Percentiles rank a stretch among this genome's conserved stretches.
phyloP scores from a whole-genome alignment of 1,284 basidiomycete genomes.

The Leccinum olivaceoglutinosum region DNA sequence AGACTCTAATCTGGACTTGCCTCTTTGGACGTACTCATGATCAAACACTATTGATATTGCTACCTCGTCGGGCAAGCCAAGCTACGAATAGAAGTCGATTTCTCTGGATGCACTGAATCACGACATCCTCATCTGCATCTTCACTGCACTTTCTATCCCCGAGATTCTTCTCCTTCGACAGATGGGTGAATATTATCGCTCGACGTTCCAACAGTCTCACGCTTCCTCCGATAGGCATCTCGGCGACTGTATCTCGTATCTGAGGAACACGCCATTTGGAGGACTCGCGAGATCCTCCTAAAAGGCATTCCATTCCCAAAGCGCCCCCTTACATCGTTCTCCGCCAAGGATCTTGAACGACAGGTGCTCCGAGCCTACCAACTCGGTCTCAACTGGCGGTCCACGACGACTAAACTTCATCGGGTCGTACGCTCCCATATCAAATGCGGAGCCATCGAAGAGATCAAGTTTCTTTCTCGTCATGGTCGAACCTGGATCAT shows the following conservation, averaged over 20 bases:
- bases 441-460: constrained; percentile 40
- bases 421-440: constrained; percentile 24
- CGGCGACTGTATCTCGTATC: constrained; percentile 40
- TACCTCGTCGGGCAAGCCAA: neutral
- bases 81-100: constrained; percentile 14
- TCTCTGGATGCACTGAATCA: constrained; percentile 32
- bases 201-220: neutral
- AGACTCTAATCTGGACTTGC: constrained; percentile 11
- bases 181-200: constrained; percentile 29
- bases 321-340: constrained; percentile 27
- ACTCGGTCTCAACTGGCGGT: constrained; percentile 47
- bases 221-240: constrained; percentile 38
- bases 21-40: constrained; percentile 11
- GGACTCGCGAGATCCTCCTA: constrained; percentile 38
- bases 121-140: constrained; percentile 46
- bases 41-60: neutral
- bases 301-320: constrained; percentile 45
- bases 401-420: constrained; percentile 20
- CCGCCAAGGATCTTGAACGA: constrained; percentile 38
- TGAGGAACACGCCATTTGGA: constrained; percentile 48
- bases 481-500: constrained; percentile 39
- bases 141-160: constrained; percentile 40
- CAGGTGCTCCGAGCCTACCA: constrained; percentile 38
- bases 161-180: constrained; percentile 45
- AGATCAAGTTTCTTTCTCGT: constrained; percentile 49